Conservation (phyloP, 1,139 yeast genomes). For the Pneumocystis oryctolagi region DNA sequence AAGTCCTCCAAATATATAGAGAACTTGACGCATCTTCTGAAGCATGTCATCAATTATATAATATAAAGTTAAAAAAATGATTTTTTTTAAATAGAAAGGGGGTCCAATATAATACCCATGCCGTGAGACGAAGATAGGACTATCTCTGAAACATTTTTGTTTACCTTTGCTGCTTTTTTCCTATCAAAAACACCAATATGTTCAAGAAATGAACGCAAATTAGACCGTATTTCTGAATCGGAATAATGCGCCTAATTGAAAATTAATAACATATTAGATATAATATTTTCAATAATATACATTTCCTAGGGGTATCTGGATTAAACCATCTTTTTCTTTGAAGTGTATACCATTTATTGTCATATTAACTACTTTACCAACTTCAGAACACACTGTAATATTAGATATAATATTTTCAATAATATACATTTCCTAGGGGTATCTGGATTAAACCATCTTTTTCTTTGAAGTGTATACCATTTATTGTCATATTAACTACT, state of each 20-base stretch:
- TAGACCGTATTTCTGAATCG: neutral
- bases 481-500: conserved; percentile 26
- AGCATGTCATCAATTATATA: neutral
- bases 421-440: no score
- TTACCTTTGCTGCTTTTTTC: neutral
- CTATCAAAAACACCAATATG: neutral
- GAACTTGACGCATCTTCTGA: neutral
- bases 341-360: conserved; percentile 47
- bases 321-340: conserved; percentile 41
- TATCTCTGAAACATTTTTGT: neutral
- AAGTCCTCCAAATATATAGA: neutral
- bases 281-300: no score
- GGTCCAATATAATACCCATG: neutral
- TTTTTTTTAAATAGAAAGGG: neutral
- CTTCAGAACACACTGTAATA: conserved; percentile 66
- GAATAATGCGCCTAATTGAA: neutral
- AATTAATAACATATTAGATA: neutral
- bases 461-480: conserved; percentile 63
- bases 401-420: no score
- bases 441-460: conserved; percentile 26
- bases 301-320: no score
- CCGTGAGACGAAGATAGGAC: neutral
- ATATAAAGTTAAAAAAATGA: neutral
- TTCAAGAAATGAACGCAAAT: neutral
- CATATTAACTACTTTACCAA: conserved; percentile 28